Evolutionary conservation across 345 rosid genomes (phyloP).

Genomic region (Viola odorata): DNA sequence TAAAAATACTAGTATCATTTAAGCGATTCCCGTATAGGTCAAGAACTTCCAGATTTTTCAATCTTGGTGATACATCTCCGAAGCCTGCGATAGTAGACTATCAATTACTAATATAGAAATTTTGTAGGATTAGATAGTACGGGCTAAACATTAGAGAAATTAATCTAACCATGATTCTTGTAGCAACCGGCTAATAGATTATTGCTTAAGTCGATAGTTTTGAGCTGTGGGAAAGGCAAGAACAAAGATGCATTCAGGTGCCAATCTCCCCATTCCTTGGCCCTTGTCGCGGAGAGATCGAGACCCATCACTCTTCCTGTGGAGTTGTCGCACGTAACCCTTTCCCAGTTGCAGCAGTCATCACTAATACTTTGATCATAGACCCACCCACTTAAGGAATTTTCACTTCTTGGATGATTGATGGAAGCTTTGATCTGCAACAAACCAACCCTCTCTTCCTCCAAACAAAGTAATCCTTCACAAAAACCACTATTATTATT

Average conservation of each 20-base stretch:
- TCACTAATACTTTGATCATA: no score
- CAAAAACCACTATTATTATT: no score
- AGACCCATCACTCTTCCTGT: neutral
- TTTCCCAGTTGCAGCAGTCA: neutral
- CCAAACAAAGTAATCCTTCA: no score
- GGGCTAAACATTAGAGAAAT: no score
- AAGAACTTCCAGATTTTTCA: no score
- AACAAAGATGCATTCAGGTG: conserved; percentile 1
- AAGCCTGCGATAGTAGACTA: no score
- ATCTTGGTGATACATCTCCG: no score
- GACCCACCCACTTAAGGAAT: neutral
- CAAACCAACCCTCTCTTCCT: neutral
- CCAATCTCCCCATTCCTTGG: neutral
- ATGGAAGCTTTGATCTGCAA: neutral
- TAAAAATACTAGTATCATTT: no score
- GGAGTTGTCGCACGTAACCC: neutral
- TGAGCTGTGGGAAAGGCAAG: neutral
- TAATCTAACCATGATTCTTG: no score
- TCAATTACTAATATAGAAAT: no score
- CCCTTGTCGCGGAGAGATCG: rapidly evolving
- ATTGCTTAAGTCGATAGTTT: rapidly evolving
- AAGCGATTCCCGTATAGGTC: no score
- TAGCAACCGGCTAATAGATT: neutral
- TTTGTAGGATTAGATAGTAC: no score
- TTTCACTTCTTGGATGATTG: neutral